phyloP scores from a whole-genome alignment of 768 basidiomycete genomes.

The Lentinus tigrinus region DNA sequence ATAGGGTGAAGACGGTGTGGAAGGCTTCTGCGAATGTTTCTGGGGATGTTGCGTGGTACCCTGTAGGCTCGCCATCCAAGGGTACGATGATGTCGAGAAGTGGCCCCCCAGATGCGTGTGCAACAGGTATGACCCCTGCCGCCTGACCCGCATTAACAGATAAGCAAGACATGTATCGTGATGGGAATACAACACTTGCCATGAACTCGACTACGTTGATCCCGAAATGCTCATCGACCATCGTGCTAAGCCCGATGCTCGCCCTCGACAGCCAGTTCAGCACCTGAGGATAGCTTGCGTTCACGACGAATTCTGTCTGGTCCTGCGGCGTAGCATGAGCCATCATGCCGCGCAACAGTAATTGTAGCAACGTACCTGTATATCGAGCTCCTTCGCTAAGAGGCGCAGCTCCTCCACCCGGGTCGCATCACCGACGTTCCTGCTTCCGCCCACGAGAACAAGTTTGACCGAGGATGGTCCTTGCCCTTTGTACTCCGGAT shows the following conservation, averaged over 20 bases:
- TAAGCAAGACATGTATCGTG: neutral
- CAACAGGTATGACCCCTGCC: constrained; percentile 88
- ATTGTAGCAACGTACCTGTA: constrained; percentile 49
- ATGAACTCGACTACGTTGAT: constrained; percentile 98
- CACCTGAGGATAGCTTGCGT: constrained; percentile 74
- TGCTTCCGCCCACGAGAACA: constrained; percentile 79
- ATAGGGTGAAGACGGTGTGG: constrained; percentile 59
- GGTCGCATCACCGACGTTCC: constrained; percentile 72
- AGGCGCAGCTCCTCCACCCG: constrained; percentile 62
- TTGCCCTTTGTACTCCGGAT: constrained; percentile 54
- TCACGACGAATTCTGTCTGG: constrained; percentile 76
- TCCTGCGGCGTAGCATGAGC: constrained; percentile 39
- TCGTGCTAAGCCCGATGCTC: constrained; percentile 88
- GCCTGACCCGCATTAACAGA: constrained; percentile 49
- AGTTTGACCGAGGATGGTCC: constrained; percentile 46
- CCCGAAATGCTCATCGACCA: constrained; percentile 98
- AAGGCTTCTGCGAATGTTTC: constrained; percentile 67
- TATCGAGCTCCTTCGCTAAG: constrained; percentile 59
- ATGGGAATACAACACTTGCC: constrained; percentile 42
- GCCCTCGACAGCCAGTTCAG: constrained; percentile 70
- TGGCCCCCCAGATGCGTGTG: constrained; percentile 92
- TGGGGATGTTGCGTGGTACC: constrained; percentile 75
- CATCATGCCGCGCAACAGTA: neutral
- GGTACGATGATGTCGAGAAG: constrained; percentile 89
- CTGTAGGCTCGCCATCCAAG: constrained; percentile 69